Percentiles rank a stretch among this genome's conserved stretches.
These are phyloP conservation scores for Scorias spongiosa DNA, from an alignment of 2,329 filamentous ascomycete genomes.

Conservation along the genomic window DNA sequence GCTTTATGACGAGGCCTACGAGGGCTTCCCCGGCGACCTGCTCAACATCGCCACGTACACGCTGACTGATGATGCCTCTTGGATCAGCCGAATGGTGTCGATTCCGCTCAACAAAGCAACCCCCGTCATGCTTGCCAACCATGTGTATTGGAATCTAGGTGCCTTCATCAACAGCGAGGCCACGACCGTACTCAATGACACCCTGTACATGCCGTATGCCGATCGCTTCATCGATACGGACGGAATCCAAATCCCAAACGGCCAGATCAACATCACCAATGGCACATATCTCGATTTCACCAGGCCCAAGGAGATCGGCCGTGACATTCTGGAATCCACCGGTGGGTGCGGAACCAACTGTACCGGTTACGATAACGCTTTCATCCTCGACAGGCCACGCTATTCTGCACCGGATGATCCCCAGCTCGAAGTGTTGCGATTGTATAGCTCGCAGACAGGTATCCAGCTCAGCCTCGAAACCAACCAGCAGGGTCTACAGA, in stretches of 20 bases:
- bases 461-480: conserved; percentile 16
- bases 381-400: conserved; percentile 13
- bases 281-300: conserved; percentile 17
- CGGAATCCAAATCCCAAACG: conserved; percentile 32
- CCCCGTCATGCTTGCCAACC: conserved; percentile 65
- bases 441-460: conserved; percentile 13
- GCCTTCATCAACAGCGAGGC: conserved; percentile 62
- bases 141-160: conserved; percentile 72
- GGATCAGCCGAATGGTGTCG: conserved; percentile 60
- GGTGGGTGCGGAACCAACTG: conserved; percentile 8
- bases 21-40: conserved; percentile 68
- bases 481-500: conserved; percentile 17
- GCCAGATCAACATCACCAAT: conserved; percentile 40
- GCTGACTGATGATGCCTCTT: conserved; percentile 43
- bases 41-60: conserved; percentile 61
- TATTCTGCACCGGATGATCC: conserved; percentile 11
- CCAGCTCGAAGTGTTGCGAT: conserved; percentile 11
- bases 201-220: conserved; percentile 56
- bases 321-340: conserved; percentile 6
- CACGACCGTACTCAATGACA: conserved; percentile 51
- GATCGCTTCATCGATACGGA: conserved; percentile 55
- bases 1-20: conserved; percentile 54
- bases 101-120: conserved; percentile 58
- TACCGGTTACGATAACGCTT: conserved; percentile 11
- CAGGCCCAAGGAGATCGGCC: conserved; percentile 11